A percentile compares a stretch with the other conserved stretches of the same genome.
These are phyloP conservation scores for Orbilia quercus DNA, from an alignment of 2,329 filamentous ascomycete species.

Conservation along the genomic window DNA sequence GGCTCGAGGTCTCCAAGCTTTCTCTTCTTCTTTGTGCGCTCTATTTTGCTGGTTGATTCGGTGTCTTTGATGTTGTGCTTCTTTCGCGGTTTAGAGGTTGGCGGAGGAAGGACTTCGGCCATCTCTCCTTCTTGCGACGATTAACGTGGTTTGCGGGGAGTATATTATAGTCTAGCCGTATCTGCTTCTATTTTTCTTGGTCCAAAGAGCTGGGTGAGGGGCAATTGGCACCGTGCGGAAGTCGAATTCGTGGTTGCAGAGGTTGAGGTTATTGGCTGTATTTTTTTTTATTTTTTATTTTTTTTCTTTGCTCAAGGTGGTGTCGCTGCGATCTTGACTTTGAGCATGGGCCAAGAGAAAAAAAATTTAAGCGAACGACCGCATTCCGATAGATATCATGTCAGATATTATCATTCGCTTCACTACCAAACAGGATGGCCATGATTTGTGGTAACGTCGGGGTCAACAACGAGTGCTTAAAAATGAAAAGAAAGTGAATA, in stretches of 20 bases:
- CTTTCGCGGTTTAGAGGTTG: slow-evolving; percentile 57
- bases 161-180: background rate
- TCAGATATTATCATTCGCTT: background rate
- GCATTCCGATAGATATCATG: background rate
- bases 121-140: slow-evolving; percentile 57
- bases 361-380: slow-evolving; percentile 24
- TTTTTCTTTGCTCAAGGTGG: too few species aligned
- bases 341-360: too few species aligned
- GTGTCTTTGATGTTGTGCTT: slow-evolving; percentile 55
- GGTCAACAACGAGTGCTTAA: slow-evolving; percentile 28
- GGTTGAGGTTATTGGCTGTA: too few species aligned
- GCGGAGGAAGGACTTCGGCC: slow-evolving; percentile 64
- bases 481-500: slow-evolving; percentile 9
- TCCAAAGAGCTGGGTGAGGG: background rate
- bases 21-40: slow-evolving; percentile 43
- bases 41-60: slow-evolving; percentile 44
- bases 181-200: too few species aligned
- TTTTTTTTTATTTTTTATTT: too few species aligned
- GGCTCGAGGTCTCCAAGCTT: slow-evolving; percentile 25
- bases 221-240: background rate
- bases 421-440: background rate
- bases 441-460: background rate
- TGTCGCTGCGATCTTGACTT: too few species aligned
- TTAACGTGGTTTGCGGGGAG: background rate
- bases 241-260: background rate